A percentile compares a stretch with the other conserved stretches of the same genome.
phyloP scores from a whole-genome alignment of 2,329 filamentous ascomycete species.

The Botryosphaeria agaves region DNA sequence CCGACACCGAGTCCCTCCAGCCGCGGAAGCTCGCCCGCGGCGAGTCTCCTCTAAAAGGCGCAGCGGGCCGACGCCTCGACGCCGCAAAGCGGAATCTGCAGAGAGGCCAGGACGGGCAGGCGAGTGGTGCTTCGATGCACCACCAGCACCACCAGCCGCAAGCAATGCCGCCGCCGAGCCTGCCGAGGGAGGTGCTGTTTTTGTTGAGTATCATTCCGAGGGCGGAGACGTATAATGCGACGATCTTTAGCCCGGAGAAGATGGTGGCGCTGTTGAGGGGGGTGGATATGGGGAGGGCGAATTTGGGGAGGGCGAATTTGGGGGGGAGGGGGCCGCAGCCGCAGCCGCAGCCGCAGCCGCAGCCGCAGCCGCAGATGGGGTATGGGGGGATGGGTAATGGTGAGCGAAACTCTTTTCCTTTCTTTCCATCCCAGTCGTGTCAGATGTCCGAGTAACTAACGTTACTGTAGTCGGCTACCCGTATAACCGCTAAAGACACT shows the following conservation, averaged over 20 bases:
- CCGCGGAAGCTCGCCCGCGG: constrained; percentile 76
- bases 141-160: constrained; percentile 41
- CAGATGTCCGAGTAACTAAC: too few species aligned
- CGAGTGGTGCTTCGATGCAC: too few species aligned
- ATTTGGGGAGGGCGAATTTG: too few species aligned
- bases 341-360: neutral
- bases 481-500: too few species aligned
- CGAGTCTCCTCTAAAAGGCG: constrained; percentile 86
- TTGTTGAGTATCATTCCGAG: constrained; percentile 41
- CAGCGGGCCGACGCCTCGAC: constrained; percentile 68
- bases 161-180: constrained; percentile 35
- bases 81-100: constrained; percentile 41
- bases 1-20: constrained; percentile 50
- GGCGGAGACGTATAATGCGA: constrained; percentile 52
- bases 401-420: too few species aligned
- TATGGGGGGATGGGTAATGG: neutral
- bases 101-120: constrained; percentile 9
- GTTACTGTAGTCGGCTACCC: too few species aligned
- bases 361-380: neutral
- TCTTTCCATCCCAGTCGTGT: too few species aligned
- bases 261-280: constrained; percentile 58
- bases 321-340: neutral
- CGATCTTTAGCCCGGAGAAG: constrained; percentile 50
- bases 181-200: constrained; percentile 50
- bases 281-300: constrained; percentile 31